Evolutionary conservation across 306 rosid genomes (phyloP), one percentile per base, ranked within the genome.

Genomic region (Cucurbita ficifolia): DNA sequence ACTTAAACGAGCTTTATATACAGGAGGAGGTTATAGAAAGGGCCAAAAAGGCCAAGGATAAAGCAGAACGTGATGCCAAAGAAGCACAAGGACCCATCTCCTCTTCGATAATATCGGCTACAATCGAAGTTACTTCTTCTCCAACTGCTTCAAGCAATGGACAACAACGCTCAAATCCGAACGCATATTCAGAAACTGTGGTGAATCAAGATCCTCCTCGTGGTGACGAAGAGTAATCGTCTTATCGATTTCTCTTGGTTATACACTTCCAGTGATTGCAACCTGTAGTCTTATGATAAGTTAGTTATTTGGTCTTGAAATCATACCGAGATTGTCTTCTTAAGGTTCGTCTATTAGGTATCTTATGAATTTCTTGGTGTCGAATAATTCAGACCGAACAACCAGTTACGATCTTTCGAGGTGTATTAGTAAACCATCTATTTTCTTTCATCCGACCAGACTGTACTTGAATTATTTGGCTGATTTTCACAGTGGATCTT

Each of bases 1-100:
- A 65, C 24, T 70, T 53, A 8, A 74, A 75, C 36, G 54, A 72
- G 10, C 76, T 22, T 19, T 40, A 22, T 35, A 33, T 75, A 80
- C 86, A 91, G 97, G 99, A 83, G 70, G 99, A 89, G 9, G 92
- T 94, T 51, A 59, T 94, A 82, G 90, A 91, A 65, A 89, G 92
- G 79, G 99, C 96, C 51, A 84, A 85, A 84, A 85, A 62, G 75
- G 95, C 91, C 3, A 91, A 88, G 84, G 97, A 91, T 69, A 87
- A 85, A 83, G 97, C 99, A 12, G 96, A 97, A 9, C 83, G 87
- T 0, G 91, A 94, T 61, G 86, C 95, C 42, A 17, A 43, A 43
- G 96, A 88, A 74, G 82, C 85, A 62, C 88, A 77, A 82, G 90
- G 88, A 35, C 81, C 81, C 4, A 1, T 81, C 70, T 43, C 87